Conservation (phyloP, 1,284 basidiomycete genomes). For the Neolentinus lepideus region DNA sequence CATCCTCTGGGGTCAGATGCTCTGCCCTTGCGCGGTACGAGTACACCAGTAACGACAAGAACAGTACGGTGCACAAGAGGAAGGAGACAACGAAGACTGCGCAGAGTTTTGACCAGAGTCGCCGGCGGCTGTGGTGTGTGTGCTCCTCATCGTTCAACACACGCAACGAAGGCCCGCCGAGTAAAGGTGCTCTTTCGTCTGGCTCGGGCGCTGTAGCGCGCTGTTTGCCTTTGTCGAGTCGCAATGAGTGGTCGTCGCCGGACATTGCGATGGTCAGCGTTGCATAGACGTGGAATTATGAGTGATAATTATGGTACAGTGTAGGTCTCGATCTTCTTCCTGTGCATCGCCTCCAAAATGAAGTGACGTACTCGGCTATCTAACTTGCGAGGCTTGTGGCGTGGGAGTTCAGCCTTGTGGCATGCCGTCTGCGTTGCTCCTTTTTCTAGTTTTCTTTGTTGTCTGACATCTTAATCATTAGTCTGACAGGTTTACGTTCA, state of each 20-base stretch:
- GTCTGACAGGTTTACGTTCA: no score
- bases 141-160: constrained; percentile 16
- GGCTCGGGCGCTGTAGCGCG: constrained; percentile 22
- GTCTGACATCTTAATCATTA: no score
- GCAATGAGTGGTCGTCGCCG: background rate
- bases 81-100: constrained; percentile 41
- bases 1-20: constrained; percentile 45
- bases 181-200: constrained; percentile 39
- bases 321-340: background rate
- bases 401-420: background rate
- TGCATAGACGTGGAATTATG: background rate
- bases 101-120: constrained; percentile 35
- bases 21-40: constrained; percentile 54
- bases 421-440: no score
- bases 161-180: constrained; percentile 18
- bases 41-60: constrained; percentile 46
- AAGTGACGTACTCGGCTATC: background rate
- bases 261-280: background rate
- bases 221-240: constrained; percentile 36
- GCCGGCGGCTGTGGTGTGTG: constrained; percentile 20
- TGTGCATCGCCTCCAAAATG: background rate
- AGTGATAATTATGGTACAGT: background rate
- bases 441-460: no score
- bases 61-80: constrained; percentile 31
- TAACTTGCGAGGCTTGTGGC: background rate